Percentiles rank a stretch among this genome's conserved stretches.
Conservation (phyloP, 108 stramenopile genomes). For the Aurantiochytrium sp. region DNA sequence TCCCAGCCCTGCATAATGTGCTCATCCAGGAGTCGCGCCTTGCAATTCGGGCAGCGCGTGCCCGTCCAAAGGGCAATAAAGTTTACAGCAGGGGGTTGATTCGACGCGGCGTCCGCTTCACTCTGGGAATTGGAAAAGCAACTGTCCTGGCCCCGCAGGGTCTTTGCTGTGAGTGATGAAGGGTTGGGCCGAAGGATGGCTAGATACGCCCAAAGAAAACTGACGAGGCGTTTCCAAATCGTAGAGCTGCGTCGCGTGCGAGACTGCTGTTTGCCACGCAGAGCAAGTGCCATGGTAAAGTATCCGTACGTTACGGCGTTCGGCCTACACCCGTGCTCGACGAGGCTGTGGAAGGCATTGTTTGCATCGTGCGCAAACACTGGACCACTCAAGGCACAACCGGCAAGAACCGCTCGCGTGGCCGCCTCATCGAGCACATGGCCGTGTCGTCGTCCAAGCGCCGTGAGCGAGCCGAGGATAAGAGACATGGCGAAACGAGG, state of each 20-base stretch:
- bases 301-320: background rate
- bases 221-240: background rate
- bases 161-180: too few species aligned
- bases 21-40: background rate
- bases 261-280: background rate
- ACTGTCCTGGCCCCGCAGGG: too few species aligned
- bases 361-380: conserved; percentile 8
- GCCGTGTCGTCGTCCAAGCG: background rate
- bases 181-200: background rate
- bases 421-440: background rate
- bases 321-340: background rate
- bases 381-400: background rate
- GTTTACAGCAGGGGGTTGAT: background rate
- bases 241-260: background rate
- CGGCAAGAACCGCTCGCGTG: background rate
- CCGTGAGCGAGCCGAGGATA: background rate
- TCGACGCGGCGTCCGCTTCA: too few species aligned
- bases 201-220: background rate
- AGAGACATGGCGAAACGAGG: background rate
- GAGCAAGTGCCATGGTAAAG: background rate
- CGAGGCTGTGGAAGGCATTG: background rate
- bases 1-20: conserved; percentile 17
- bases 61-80: background rate
- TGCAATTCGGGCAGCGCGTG: background rate
- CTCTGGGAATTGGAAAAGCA: too few species aligned